These are phyloP conservation scores for Fusarium pseudonygamai DNA, from an alignment of 2,329 filamentous ascomycete species.

Conservation along the genomic window DNA sequence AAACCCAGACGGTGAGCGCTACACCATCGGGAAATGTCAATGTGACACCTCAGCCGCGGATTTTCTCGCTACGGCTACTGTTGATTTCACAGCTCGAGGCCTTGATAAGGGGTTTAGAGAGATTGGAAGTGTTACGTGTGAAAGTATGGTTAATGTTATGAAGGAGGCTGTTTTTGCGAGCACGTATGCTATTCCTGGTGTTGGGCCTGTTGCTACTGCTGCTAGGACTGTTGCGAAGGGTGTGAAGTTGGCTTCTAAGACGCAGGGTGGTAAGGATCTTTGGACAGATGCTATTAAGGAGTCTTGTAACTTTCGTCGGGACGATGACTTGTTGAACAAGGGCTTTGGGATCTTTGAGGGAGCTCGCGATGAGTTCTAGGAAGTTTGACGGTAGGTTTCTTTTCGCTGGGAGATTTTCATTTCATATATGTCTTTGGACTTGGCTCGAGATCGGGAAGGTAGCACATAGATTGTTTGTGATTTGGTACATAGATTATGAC, in stretches of 20 bases:
- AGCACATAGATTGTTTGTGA: background rate
- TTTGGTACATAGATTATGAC: background rate
- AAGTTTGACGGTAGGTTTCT: background rate
- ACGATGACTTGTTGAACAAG: background rate
- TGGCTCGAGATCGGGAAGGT: accelerated
- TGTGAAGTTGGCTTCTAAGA: background rate
- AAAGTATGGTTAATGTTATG: background rate
- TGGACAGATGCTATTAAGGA: background rate
- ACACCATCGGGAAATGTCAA: background rate
- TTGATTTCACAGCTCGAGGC: background rate
- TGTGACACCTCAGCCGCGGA: background rate
- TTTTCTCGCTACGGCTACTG: background rate
- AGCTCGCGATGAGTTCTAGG: background rate
- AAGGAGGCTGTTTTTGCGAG: background rate
- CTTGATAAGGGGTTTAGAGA: background rate
- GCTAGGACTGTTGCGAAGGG: background rate
- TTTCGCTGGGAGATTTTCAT: background rate
- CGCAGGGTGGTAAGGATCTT: background rate
- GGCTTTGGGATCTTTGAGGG: background rate
- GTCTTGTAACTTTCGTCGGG: background rate
- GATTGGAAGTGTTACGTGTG: background rate
- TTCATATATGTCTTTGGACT: no score
- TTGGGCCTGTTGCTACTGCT: background rate
- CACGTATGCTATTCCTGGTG: background rate
- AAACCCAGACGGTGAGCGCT: background rate